A percentile compares a stretch with the other conserved stretches of the same genome.
phyloP scores from a whole-genome alignment of 805 yeast genomes.

The Wickerhamiella australiensis region DNA sequence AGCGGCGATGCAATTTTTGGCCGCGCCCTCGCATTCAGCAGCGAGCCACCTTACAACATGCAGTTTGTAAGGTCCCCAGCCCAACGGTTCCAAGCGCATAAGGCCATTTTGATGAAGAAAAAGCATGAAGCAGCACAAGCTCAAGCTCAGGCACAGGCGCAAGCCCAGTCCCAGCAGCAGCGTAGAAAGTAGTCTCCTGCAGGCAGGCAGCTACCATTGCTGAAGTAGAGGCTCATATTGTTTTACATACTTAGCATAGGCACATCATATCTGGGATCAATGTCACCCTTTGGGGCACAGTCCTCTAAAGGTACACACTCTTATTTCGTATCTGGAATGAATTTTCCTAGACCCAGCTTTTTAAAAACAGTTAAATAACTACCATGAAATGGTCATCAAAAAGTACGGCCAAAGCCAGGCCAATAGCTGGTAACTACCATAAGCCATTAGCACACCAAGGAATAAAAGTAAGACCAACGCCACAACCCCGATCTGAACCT shows the following conservation, averaged over 20 bases:
- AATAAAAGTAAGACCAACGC: neutral
- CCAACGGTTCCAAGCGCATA: conserved; percentile 22
- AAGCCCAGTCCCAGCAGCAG: conserved; percentile 5
- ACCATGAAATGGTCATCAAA: conserved; percentile 6
- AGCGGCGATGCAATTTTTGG: conserved; percentile 49
- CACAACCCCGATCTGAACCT: conserved; percentile 12
- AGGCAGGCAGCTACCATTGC: neutral
- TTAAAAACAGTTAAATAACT: neutral
- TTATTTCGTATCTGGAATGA: too few relatives aligned
- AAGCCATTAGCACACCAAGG: neutral
- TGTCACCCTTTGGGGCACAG: too few relatives aligned
- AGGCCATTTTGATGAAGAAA: conserved; percentile 1
- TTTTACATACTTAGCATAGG: neutral
- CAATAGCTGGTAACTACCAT: neutral
- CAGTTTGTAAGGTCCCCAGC: conserved; percentile 27
- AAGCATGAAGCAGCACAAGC: conserved; percentile 7
- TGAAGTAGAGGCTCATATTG: neutral
- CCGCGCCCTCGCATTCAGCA: conserved; percentile 62
- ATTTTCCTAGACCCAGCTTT: too few relatives aligned
- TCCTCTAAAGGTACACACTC: too few relatives aligned
- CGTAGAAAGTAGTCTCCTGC: neutral
- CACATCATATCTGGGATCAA: neutral
- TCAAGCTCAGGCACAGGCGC: conserved; percentile 2
- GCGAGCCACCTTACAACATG: conserved; percentile 52
- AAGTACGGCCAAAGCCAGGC: conserved; percentile 10